Conservation (phyloP, 176 grass and related monocot species). For the Oryza glumipatula region DNA sequence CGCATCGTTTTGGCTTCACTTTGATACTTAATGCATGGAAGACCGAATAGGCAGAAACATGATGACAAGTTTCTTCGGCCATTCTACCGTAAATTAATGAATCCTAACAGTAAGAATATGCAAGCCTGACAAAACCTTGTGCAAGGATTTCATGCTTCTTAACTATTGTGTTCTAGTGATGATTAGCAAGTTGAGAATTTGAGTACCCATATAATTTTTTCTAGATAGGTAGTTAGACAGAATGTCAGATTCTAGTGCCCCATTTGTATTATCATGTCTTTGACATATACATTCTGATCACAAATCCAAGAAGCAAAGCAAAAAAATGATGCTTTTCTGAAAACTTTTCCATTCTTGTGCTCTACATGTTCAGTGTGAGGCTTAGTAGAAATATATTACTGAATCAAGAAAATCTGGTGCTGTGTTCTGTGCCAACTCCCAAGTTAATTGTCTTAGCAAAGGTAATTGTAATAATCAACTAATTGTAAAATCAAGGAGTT, state of each 20-base stretch:
- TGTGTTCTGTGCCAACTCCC: background rate
- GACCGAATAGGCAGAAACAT: conserved; percentile 44
- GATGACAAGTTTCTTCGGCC: conserved; percentile 32
- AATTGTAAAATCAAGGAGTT: too few relatives aligned
- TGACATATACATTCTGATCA: conserved; percentile 16
- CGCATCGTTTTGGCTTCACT: conserved; percentile 53
- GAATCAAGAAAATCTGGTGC: background rate
- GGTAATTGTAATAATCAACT: background rate
- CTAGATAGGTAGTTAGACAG: background rate
- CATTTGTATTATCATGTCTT: conserved; percentile 11
- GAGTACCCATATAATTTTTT: conserved; percentile 27
- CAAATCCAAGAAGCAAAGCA: conserved; percentile 8
- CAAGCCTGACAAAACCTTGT: conserved; percentile 39
- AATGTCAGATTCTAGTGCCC: background rate
- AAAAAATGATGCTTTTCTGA: background rate
- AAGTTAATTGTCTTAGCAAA: background rate
- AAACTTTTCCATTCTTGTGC: conserved; percentile 12
- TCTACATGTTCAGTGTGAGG: conserved; percentile 21
- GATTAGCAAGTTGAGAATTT: background rate
- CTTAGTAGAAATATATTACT: background rate
- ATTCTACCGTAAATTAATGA: conserved; percentile 1
- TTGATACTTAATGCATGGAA: conserved; percentile 61
- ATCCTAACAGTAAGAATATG: conserved; percentile 22
- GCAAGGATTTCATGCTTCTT: conserved; percentile 34
- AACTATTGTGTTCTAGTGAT: background rate